Conservation (phyloP, 345 rosid species). For the Citrus medica region DNA sequence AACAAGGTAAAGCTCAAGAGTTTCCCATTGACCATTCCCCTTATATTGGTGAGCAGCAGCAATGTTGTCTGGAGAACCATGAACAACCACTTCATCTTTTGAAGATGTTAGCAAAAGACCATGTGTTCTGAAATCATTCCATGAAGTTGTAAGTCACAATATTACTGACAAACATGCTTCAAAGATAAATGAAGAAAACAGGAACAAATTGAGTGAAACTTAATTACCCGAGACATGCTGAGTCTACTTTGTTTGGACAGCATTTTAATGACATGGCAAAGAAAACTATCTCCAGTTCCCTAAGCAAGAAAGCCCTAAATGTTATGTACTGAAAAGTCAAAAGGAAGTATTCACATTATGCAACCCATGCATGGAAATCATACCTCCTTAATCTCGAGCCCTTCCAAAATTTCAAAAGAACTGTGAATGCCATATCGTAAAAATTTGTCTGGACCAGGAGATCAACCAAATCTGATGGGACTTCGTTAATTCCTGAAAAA, state of each 20-base stretch:
- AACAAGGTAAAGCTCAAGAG: constrained; percentile 88
- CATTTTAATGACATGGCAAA: constrained; percentile 76
- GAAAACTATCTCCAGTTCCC: constrained; percentile 88
- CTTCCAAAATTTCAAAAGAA: constrained; percentile 76
- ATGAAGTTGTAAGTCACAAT: constrained; percentile 15
- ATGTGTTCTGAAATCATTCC: constrained; percentile 42
- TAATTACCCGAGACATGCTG: constrained; percentile 35
- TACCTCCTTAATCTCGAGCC: constrained; percentile 74
- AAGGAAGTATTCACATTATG: constrained; percentile 14
- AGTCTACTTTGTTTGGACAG: constrained; percentile 59
- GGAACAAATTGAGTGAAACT: not conserved
- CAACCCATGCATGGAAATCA: constrained; percentile 10
- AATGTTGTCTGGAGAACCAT: constrained; percentile 52
- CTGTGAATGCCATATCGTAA: constrained; percentile 86
- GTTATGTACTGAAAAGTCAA: constrained; percentile 11
- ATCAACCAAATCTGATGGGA: constrained; percentile 72
- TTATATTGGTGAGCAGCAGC: constrained; percentile 36
- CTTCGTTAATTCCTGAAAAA: constrained; percentile 43
- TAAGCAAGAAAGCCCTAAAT: constrained; percentile 26
- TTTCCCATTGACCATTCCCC: constrained; percentile 73
- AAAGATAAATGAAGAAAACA: not conserved
- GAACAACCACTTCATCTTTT: constrained; percentile 45
- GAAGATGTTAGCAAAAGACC: constrained; percentile 61
- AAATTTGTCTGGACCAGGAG: constrained; percentile 67
- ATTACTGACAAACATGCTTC: not conserved